Percentiles rank a stretch among this genome's conserved stretches.
Evolutionary conservation across 441 rosid species (phyloP).

Genomic region (Pelargonium myrrhifolium): DNA sequence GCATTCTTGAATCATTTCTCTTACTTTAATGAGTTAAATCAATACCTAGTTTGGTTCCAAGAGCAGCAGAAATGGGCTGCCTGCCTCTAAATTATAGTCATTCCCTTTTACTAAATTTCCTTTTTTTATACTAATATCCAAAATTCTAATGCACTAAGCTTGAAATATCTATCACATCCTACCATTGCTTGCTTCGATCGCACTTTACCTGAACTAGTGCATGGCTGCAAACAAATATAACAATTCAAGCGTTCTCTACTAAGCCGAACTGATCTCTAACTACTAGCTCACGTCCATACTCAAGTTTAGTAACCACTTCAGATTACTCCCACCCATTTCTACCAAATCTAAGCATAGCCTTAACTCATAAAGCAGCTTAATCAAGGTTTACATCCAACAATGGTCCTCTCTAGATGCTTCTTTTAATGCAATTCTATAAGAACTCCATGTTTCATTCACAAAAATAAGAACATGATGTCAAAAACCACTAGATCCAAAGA

Average conservation of each 20-base stretch:
- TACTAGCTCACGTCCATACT: background rate
- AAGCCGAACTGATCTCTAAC: background rate
- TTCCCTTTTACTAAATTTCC: too few species aligned
- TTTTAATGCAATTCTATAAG: background rate
- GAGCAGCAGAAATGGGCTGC: too few species aligned
- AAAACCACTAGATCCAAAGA: constrained; percentile 6
- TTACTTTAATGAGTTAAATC: too few species aligned
- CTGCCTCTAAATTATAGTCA: too few species aligned
- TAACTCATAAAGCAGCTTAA: too few species aligned
- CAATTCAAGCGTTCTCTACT: background rate
- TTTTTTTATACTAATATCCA: too few species aligned
- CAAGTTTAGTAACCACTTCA: constrained; percentile 1
- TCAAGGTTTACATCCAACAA: too few species aligned
- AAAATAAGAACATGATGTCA: background rate
- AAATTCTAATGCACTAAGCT: too few species aligned
- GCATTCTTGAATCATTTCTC: too few species aligned
- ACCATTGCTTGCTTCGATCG: background rate
- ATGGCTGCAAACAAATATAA: background rate
- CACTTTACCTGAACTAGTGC: background rate
- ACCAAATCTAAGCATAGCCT: background rate
- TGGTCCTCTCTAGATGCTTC: background rate
- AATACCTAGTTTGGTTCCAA: too few species aligned
- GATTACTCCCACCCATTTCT: background rate
- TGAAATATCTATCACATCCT: too few species aligned
- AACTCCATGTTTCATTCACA: background rate